Base-by-base conservation (phyloP, 768 basidiomycete genomes). In the Tricholoma saponaceum region DNA sequence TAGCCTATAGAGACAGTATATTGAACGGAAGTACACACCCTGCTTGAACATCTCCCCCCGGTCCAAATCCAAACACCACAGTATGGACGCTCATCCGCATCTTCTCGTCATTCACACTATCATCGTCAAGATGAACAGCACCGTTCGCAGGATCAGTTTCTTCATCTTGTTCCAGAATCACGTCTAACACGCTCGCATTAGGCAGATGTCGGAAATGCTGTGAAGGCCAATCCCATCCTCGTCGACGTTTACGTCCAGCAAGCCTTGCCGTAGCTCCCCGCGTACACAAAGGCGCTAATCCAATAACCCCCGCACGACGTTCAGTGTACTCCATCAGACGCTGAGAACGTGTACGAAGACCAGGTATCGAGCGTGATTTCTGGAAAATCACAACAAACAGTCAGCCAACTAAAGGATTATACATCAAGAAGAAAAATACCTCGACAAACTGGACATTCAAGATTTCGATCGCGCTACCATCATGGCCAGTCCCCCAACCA, bases 401-500 rank as follows among this genome's bases (percentile, higher is more conserved):
- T 35, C 41, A 22, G 32, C 49, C 50, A 14, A 23, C n/a, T 41
- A 33, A 8, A 7, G 41, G 4, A 33, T 22, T 10, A 57, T 54
- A 10, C 28, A 10, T 60, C 55, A 43, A 22, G 46, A 61, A 63
- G 49, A 49, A 47, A 5, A 67, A 83, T 33, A 90, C 90, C 77
- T 83, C 75, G 49, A 83, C 79, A 66, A 88, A 84, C 61, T 83
- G 77, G 16, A 83, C 87, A 13, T 30, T 28, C 26, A 49, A 16
- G 23, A 85, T 87, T 13, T 37, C 47, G 37, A 56, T 46, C 37
- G 56, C 57, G 63, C 85, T 84, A 23, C 89, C 90, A 59, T 90
- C 89, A 60, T 90, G 90, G 2, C 85, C 84, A 61, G 80, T 83
- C n/a, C 89, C 88, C 90, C 83, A 46, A 16, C 53, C 49, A 25